Conservation (phyloP, 257 asterid genomes). For the Dorcoceras hygrometricum region DNA sequence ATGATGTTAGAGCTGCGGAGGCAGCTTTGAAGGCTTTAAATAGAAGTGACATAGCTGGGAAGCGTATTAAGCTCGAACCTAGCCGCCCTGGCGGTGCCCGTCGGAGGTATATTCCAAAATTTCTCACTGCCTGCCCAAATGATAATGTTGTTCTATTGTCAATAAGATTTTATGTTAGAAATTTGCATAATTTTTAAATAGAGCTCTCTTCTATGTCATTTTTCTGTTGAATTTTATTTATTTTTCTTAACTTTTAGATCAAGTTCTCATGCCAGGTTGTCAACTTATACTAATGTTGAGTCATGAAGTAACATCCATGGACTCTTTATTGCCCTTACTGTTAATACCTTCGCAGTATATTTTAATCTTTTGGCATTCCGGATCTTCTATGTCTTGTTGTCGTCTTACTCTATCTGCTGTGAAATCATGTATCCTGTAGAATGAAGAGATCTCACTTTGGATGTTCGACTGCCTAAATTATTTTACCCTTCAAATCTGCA, state of each 20-base stretch:
- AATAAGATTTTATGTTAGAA: background rate
- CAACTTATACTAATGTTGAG: background rate
- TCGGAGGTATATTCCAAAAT: conserved; percentile 49
- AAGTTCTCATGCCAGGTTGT: background rate
- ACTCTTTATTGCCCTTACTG: conserved; percentile 3
- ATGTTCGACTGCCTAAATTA: background rate
- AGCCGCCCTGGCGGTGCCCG: conserved; percentile 99
- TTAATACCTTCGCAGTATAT: background rate
- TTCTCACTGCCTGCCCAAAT: background rate
- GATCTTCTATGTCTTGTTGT: conserved; percentile 2
- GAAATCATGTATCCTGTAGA: background rate
- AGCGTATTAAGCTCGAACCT: conserved; percentile 93
- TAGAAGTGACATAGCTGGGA: conserved; percentile 86
- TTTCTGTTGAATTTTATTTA: background rate
- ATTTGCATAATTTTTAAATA: background rate
- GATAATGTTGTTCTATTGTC: background rate
- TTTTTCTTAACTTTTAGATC: conserved; percentile 2
- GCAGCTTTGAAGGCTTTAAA: conserved; percentile 92
- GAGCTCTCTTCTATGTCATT: background rate
- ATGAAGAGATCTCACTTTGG: background rate
- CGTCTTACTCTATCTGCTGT: background rate
- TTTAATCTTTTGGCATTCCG: background rate
- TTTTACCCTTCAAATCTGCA: background rate
- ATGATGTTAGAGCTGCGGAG: conserved; percentile 93
- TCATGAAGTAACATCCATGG: background rate